Evolutionary conservation across 2,329 filamentous ascomycete species (phyloP), one percentile per base, ranked within the genome.

Genomic region (Stylonectria norvegica): DNA sequence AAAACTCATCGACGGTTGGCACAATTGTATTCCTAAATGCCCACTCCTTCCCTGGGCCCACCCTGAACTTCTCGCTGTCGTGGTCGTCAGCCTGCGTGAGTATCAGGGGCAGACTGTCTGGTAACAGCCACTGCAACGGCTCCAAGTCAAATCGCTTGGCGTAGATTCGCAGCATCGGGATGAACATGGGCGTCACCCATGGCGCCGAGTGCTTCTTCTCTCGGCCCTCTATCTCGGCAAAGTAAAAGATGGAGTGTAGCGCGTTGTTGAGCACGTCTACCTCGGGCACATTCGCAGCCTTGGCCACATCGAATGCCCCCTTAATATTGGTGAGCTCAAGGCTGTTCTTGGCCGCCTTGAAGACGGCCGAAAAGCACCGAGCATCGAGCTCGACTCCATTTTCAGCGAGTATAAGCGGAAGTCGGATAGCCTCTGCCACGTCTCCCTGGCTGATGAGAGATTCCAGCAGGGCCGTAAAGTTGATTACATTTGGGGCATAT

Each of bases 381-480:
- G 66, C 65, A 59, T 94, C 81, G 0, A 86, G 77, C 38, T 75
- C 60, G 12, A 86, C 67, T 3, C 76, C 75, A 8, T 56, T 57
- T 42, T 65, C 61, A 22, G 55, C 48, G 11, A 66, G 59, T 4
- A 67, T 36, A 9, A 63, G 49, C 2, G 61, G 58, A 1, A 67
- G 52, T 10, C 61, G 48, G 20, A 65, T 58, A 19, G 63, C 64
- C 39, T 66, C 64, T 23, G 61, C 57, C 12, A 59, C 56, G 23
- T 66, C 56, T 7, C 59, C 61, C 7, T 56, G 76, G 42, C 80
- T 70, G 53, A 85, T 78, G 12, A 89, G 79, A 42, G 88, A 86
- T 27, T 80, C 73, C 39, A 96, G 76, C 43, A 89, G 67, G 31
- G 85, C 72, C 12, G 84, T 85, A 56, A 85, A 79, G 9, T 74